Conservation (phyloP, 371 early-diverging fungal genomes). For the Apophysomyces variabilis region DNA sequence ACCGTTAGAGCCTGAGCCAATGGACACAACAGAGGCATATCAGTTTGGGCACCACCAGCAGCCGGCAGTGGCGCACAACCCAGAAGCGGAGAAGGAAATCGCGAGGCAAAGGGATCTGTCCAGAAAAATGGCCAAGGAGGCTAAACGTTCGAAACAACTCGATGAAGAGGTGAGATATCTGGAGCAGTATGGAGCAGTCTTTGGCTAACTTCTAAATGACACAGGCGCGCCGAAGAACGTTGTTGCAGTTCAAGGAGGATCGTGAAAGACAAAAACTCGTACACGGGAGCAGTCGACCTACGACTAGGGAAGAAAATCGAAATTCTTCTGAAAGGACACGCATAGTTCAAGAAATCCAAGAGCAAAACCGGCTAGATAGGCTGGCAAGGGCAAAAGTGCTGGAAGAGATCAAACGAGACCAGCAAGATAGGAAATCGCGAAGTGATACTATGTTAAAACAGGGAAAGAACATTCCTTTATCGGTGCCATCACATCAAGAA, state of each 20-base stretch:
- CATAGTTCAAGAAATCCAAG: slow-evolving; percentile 31
- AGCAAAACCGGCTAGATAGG: slow-evolving; percentile 48
- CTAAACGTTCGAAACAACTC: slow-evolving; percentile 20
- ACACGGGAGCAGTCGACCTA: not conserved
- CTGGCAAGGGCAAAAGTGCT: slow-evolving; percentile 28
- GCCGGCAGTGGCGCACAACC: slow-evolving; percentile 4
- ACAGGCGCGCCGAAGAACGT: slow-evolving; percentile 24
- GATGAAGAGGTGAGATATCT: slow-evolving; percentile 23
- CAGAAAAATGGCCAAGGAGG: slow-evolving; percentile 18
- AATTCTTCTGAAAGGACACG: slow-evolving; percentile 6
- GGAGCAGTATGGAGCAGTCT: not conserved
- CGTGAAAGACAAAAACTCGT: slow-evolving; percentile 22
- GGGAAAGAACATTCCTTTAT: not conserved
- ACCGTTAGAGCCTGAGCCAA: no score
- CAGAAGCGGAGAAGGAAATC: slow-evolving; percentile 10
- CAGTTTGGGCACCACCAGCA: not conserved
- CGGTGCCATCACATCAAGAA: not conserved
- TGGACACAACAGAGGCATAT: no score
- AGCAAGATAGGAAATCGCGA: slow-evolving; percentile 22
- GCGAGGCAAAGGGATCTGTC: slow-evolving; percentile 17
- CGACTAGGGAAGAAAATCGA: not conserved
- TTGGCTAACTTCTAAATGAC: not conserved
- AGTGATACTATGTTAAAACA: not conserved
- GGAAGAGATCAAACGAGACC: slow-evolving; percentile 35
- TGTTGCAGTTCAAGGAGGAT: slow-evolving; percentile 31